Conservation (phyloP, 1,284 basidiomycete species). For the Somion occarium region DNA sequence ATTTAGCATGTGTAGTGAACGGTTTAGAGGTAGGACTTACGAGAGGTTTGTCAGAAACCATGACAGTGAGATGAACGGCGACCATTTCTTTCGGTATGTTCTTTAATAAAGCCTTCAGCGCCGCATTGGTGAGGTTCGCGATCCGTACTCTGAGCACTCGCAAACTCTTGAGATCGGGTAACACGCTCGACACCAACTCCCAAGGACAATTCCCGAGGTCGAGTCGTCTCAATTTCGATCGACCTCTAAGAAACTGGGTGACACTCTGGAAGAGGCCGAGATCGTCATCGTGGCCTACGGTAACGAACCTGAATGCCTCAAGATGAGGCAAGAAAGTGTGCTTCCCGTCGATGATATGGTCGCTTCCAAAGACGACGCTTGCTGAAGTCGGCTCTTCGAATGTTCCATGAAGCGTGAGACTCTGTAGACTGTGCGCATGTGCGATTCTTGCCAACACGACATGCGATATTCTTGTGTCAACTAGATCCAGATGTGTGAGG, state of each 20-base stretch:
- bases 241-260: slow-evolving; percentile 44
- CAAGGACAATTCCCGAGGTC: slow-evolving; percentile 62
- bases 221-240: slow-evolving; percentile 44
- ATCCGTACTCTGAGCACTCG: slow-evolving; percentile 53
- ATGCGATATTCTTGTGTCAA: slow-evolving; percentile 60
- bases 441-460: slow-evolving; percentile 57
- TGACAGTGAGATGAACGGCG: slow-evolving; percentile 48
- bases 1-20: background rate
- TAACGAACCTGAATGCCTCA: slow-evolving; percentile 54
- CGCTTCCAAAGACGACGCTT: slow-evolving; percentile 55
- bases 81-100: slow-evolving; percentile 44
- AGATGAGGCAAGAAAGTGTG: slow-evolving; percentile 61
- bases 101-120: slow-evolving; percentile 36
- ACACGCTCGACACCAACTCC: slow-evolving; percentile 47
- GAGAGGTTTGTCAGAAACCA: slow-evolving; percentile 42
- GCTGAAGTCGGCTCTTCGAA: slow-evolving; percentile 55
- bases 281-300: slow-evolving; percentile 59
- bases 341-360: slow-evolving; percentile 50
- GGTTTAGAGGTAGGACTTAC: slow-evolving; percentile 30
- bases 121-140: slow-evolving; percentile 37
- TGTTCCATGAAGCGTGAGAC: slow-evolving; percentile 59
- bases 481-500: slow-evolving; percentile 61
- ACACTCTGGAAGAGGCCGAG: slow-evolving; percentile 46
- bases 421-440: slow-evolving; percentile 52
- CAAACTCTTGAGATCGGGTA: slow-evolving; percentile 45